Conservation (phyloP, 2,329 filamentous ascomycete species). For the Hortaea sp. region DNA sequence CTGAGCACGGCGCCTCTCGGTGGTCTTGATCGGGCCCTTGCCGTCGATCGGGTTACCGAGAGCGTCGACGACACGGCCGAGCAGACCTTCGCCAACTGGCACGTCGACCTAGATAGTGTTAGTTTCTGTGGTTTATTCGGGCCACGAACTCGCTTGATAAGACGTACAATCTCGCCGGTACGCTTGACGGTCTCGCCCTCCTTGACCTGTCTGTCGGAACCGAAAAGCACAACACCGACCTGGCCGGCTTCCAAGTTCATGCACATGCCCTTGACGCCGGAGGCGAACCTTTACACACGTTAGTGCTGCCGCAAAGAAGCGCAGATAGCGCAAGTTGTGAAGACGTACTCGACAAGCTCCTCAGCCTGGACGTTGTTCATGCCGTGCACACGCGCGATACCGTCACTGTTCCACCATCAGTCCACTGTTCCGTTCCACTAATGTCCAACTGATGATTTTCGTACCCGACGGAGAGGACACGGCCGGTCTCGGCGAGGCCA, state of each 20-base stretch:
- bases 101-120: conserved; percentile 66
- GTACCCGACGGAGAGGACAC: conserved; percentile 98
- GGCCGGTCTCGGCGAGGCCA: conserved; percentile 93
- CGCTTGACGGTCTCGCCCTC: conserved; percentile 99
- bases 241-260: conserved; percentile 99
- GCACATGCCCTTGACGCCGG: conserved; percentile 99
- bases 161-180: conserved; percentile 94
- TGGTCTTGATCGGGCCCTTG: conserved; percentile 93
- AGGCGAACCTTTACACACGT: conserved; percentile 66
- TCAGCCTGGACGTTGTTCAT: conserved; percentile 99
- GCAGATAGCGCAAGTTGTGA: neutral
- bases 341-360: conserved; percentile 95
- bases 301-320: neutral
- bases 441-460: conserved; percentile 30
- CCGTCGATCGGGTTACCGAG: conserved; percentile 99
- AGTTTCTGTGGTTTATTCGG: neutral
- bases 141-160: neutral
- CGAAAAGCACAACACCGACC: conserved; percentile 99
- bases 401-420: conserved; percentile 62
- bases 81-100: conserved; percentile 81
- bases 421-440: conserved; percentile 4
- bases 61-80: conserved; percentile 96
- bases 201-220: conserved; percentile 99
- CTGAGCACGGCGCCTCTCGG: conserved; percentile 89
- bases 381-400: conserved; percentile 99